Conservation (phyloP, 2,329 filamentous ascomycete genomes). For the Colletotrichum neosansevieriae region DNA sequence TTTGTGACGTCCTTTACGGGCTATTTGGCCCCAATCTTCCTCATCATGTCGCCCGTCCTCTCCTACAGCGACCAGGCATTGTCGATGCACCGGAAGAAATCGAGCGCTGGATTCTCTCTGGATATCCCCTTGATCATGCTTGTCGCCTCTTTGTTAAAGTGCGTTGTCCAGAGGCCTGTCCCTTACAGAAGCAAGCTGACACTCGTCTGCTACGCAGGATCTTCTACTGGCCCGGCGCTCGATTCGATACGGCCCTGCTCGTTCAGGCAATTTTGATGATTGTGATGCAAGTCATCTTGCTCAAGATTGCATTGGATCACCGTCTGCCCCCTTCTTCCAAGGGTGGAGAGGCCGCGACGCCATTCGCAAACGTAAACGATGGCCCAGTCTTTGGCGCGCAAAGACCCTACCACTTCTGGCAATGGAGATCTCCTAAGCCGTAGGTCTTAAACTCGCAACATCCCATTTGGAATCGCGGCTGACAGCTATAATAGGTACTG, state of each 20-base stretch:
- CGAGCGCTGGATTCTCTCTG: slow-evolving; percentile 76
- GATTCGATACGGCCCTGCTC: slow-evolving; percentile 73
- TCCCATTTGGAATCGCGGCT: slow-evolving; percentile 8
- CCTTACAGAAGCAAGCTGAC: slow-evolving; percentile 34
- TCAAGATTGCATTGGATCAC: slow-evolving; percentile 77
- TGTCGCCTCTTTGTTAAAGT: slow-evolving; percentile 75
- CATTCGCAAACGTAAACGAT: slow-evolving; percentile 69
- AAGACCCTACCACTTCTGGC: slow-evolving; percentile 84
- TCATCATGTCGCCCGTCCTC: slow-evolving; percentile 72
- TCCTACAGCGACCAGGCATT: slow-evolving; percentile 76
- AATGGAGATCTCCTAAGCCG: slow-evolving; percentile 80
- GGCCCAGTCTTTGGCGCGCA: slow-evolving; percentile 52
- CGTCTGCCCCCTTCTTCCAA: slow-evolving; percentile 70
- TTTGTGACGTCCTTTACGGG: slow-evolving; percentile 61
- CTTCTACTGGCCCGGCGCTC: slow-evolving; percentile 77
- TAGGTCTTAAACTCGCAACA: slow-evolving; percentile 51
- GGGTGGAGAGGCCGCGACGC: slow-evolving; percentile 69
- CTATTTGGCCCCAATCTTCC: slow-evolving; percentile 72
- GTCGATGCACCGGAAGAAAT: slow-evolving; percentile 73
- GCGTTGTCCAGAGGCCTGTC: slow-evolving; percentile 39
- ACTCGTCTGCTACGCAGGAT: slow-evolving; percentile 58
- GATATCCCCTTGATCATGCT: slow-evolving; percentile 81
- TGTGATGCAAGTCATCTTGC: slow-evolving; percentile 69
- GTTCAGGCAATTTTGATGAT: slow-evolving; percentile 76
- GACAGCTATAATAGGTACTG: slow-evolving; percentile 70